Evolutionary conservation across 352 stramenopile genomes (phyloP).

Genomic region (Globisporangium abappressorium): DNA sequence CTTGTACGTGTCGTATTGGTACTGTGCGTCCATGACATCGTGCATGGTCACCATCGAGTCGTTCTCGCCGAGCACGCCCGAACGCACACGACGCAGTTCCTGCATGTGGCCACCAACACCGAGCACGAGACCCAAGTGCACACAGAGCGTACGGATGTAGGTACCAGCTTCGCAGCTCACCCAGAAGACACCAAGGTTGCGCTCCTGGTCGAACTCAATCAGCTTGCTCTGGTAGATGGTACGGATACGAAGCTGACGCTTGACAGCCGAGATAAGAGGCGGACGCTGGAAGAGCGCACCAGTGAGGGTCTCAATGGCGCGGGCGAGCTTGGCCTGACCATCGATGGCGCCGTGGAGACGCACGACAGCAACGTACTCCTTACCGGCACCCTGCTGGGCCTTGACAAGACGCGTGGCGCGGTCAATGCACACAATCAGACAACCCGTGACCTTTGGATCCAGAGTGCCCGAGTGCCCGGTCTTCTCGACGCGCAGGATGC

Average conservation of each 20-base stretch:
- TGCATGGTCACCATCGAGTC: constrained; percentile 99
- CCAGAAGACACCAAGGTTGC: constrained; percentile 97
- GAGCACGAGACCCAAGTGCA: constrained; percentile 97
- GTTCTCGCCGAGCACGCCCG: constrained; percentile 94
- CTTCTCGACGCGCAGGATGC: constrained; percentile 99
- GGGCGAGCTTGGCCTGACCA: constrained; percentile 87
- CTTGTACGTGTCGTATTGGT: constrained; percentile 98
- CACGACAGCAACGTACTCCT: constrained; percentile 99
- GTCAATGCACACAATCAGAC: constrained; percentile 99
- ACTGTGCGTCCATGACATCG: constrained; percentile 99
- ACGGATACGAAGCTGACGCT: constrained; percentile 98
- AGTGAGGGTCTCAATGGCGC: constrained; percentile 98
- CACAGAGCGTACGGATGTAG: constrained; percentile 99
- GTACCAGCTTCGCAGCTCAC: constrained; percentile 98
- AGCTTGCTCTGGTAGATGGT: constrained; percentile 99
- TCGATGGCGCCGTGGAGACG: constrained; percentile 97
- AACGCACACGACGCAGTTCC: constrained; percentile 97
- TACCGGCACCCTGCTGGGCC: constrained; percentile 94
- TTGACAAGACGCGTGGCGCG: constrained; percentile 93
- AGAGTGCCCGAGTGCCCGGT: constrained; percentile 99
- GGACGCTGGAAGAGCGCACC: constrained; percentile 99
- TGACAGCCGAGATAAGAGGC: constrained; percentile 99
- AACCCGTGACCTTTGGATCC: constrained; percentile 99
- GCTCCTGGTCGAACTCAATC: constrained; percentile 98
- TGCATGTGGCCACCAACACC: constrained; percentile 99